Percentiles rank a stretch among this genome's conserved stretches.
phyloP scores from a whole-genome alignment of 148 eudicot species.

The Persicaria tinctoria region DNA sequence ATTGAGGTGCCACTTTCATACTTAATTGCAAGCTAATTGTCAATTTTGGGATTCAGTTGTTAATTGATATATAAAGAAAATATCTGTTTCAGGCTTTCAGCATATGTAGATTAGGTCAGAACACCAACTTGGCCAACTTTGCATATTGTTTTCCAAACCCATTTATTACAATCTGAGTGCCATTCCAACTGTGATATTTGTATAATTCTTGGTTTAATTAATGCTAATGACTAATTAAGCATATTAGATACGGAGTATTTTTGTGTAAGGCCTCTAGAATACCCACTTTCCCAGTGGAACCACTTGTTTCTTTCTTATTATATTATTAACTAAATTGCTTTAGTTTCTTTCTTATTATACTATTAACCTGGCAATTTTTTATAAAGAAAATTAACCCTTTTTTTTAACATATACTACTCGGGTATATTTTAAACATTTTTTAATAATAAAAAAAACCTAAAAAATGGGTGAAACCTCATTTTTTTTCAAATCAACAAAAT shows the following conservation, averaged over 20 bases:
- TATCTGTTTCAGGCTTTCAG: not conserved
- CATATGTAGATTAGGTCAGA: not conserved
- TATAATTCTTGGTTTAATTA: not conserved
- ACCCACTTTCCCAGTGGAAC: not conserved
- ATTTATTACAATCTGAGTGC: not conserved
- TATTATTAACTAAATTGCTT: no score
- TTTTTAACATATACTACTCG: no score
- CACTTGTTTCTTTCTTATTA: not conserved
- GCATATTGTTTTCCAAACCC: not conserved
- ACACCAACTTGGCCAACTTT: slow-evolving; percentile 1
- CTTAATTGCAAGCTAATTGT: not conserved
- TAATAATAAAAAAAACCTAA: no score
- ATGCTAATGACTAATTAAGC: not conserved
- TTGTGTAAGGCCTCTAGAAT: not conserved
- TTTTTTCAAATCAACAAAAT: no score
- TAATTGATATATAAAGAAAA: not conserved
- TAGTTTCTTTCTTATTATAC: no score
- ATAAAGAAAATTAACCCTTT: no score
- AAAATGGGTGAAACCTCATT: no score
- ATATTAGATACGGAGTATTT: no score
- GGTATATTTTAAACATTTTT: no score
- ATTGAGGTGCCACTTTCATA: not conserved
- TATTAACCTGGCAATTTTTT: no score
- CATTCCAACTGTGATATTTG: not conserved
- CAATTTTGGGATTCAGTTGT: not conserved